A percentile compares a stretch with the other conserved stretches of the same genome.
Evolutionary conservation across 2,329 filamentous ascomycete genomes (phyloP).

Genomic region (Pestalotiopsis sp.): DNA sequence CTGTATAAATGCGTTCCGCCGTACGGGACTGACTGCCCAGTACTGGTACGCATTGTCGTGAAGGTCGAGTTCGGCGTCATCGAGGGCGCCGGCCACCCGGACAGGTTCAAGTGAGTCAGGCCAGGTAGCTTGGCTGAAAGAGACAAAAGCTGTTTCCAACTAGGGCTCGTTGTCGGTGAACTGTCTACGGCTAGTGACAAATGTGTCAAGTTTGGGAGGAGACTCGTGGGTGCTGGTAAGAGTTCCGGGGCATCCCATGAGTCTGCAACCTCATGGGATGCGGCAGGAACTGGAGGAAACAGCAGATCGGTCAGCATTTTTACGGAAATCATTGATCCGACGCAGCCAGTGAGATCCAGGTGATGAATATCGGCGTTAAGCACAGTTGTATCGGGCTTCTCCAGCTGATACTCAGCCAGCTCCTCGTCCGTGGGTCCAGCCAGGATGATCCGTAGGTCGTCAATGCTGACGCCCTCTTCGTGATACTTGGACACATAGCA

Average conservation of each 20-base stretch:
- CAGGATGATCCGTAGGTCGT: conserved; percentile 47
- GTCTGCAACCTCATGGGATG: conserved; percentile 39
- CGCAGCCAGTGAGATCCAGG: conserved; percentile 54
- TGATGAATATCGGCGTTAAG: conserved; percentile 49
- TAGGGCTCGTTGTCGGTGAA: conserved; percentile 34
- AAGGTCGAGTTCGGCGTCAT: conserved; percentile 55
- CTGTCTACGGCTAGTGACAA: conserved; percentile 54
- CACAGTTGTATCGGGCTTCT: conserved; percentile 23
- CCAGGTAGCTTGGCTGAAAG: conserved; percentile 52
- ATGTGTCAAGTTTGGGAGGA: conserved; percentile 60
- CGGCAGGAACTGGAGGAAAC: conserved; percentile 34
- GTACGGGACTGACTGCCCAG: conserved; percentile 47
- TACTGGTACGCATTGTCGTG: conserved; percentile 44
- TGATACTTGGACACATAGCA: conserved; percentile 47
- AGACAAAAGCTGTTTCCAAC: conserved; percentile 59
- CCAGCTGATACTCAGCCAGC: conserved; percentile 28
- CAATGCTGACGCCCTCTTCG: conserved; percentile 46
- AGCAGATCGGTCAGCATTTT: conserved; percentile 54
- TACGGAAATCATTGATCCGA: conserved; percentile 51
- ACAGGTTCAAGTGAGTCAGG: conserved; percentile 61
- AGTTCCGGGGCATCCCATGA: conserved; percentile 52
- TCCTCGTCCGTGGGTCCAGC: conserved; percentile 27
- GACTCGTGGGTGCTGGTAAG: conserved; percentile 22
- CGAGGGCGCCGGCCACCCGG: conserved; percentile 61
- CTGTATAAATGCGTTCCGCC: conserved; percentile 58